Evolutionary conservation across 2,329 filamentous ascomycete genomes (phyloP), one percentile per base, ranked within the genome.

Genomic region (Calonectria montana): DNA sequence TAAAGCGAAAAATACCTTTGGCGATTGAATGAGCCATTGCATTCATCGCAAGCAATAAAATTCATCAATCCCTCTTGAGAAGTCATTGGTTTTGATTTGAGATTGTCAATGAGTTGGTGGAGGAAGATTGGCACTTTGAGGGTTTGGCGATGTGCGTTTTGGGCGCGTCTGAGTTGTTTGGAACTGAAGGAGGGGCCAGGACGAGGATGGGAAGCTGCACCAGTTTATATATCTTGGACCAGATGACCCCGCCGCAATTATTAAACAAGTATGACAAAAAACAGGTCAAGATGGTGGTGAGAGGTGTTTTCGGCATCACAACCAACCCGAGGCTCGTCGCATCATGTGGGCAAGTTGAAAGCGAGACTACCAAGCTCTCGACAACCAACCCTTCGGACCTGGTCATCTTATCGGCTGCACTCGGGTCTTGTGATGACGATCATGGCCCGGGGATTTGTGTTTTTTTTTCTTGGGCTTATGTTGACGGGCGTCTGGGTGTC

Each of bases 1-100:
- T 45, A 31, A n/a, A 21, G 45, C 7, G 13, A 27, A 47, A 29
- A 72, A 21, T 61, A 78, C 76, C 67, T 69, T 39, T 63, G 57
- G 15, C 76, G 74, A 27, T 75, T 73, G 39, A 78, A 78, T 4
- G 76, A 78, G 18, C 76, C 76, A 16, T 69, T 72, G 67, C 76
- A 78, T 18, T 77, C 45, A 67, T 78, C 75, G 39, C 76, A 78
- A 10, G 76, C 78, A 21, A 18, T 45, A 43, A n/a, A 43, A 18
- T n/a, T 43, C 16, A 10, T 5, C 8, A 45, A 2, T n/a, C n/a
- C 18, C 18, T 9, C 31, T 18, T 13, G 18, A n/a, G 31, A 13
- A 31, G 31, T 2, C 53, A 57, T 57, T 57, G 10, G 1, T 25
- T 37, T 25, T 57, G n/a, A 35, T 13, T 27, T 29, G 37, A 45